These are phyloP conservation scores for Crassisporium funariophilum DNA, from an alignment of 768 basidiomycete species.

Conservation along the genomic window DNA sequence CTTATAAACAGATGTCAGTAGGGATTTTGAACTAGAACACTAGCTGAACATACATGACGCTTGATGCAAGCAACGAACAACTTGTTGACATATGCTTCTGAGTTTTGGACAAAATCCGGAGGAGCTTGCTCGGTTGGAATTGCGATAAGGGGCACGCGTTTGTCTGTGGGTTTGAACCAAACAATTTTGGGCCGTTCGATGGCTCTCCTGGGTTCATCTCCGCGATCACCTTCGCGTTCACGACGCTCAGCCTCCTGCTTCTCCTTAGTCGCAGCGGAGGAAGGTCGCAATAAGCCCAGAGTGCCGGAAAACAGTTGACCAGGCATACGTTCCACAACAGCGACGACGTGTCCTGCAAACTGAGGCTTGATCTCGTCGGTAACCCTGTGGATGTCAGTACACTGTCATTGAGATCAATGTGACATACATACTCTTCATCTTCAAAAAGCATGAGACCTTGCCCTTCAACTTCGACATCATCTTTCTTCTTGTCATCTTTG, in stretches of 20 bases:
- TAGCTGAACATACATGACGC: slow-evolving; percentile 72
- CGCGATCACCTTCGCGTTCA: slow-evolving; percentile 93
- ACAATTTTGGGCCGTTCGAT: slow-evolving; percentile 97
- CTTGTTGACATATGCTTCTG: slow-evolving; percentile 86
- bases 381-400: slow-evolving; percentile 47
- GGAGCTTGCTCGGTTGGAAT: slow-evolving; percentile 99
- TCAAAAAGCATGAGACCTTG: slow-evolving; percentile 97
- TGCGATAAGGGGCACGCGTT: slow-evolving; percentile 96
- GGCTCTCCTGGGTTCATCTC: slow-evolving; percentile 76
- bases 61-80: slow-evolving; percentile 99
- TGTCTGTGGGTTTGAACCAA: slow-evolving; percentile 99
- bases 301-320: slow-evolving; percentile 98
- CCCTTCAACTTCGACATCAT: slow-evolving; percentile 99
- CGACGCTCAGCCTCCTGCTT: slow-evolving; percentile 98
- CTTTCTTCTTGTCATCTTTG: slow-evolving; percentile 99
- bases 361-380: slow-evolving; percentile 98
- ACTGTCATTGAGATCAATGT: background rate
- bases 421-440: slow-evolving; percentile 87
- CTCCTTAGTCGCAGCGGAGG: slow-evolving; percentile 96
- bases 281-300: slow-evolving; percentile 91
- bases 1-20: slow-evolving; percentile 39
- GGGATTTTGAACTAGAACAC: slow-evolving; percentile 2
- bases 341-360: slow-evolving; percentile 98
- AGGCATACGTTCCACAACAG: slow-evolving; percentile 99
- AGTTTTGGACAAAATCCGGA: slow-evolving; percentile 91